Conservation (phyloP, 2,329 filamentous ascomycete genomes). For the Botrytis fragariae region DNA sequence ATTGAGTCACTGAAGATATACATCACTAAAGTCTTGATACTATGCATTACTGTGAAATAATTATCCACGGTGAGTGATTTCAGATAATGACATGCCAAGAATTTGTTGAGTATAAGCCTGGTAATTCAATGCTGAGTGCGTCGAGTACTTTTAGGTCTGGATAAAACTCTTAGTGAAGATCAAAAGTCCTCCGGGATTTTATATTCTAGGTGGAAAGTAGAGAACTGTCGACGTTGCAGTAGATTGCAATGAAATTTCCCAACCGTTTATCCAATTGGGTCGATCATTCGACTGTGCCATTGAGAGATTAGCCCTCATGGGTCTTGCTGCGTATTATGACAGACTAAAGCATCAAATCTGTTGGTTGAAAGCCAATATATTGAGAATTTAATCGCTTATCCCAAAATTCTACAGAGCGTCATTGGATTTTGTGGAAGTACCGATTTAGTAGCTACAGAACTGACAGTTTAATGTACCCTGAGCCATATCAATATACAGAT, state of each 20-base stretch:
- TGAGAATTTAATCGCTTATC: not conserved
- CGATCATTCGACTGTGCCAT: not conserved
- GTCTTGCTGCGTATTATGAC: conserved; percentile 14
- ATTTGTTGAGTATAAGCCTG: conserved; percentile 22
- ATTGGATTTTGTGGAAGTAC: conserved; percentile 4
- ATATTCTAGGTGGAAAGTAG: not conserved
- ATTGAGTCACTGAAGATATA: conserved; percentile 24
- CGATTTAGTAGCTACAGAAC: conserved; percentile 12
- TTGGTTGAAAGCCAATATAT: not conserved
- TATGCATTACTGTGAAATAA: not conserved
- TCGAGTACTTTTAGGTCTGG: conserved; percentile 13
- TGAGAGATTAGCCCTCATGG: not conserved
- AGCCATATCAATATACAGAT: conserved; percentile 12
- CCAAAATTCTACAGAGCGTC: conserved; percentile 12
- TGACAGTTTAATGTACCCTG: conserved; percentile 13
- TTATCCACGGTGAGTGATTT: not conserved
- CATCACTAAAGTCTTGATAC: conserved; percentile 11
- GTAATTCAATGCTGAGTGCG: conserved; percentile 22
- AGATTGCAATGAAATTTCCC: not conserved
- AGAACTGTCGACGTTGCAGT: conserved; percentile 11
- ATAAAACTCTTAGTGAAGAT: conserved; percentile 11
- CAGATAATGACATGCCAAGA: not conserved
- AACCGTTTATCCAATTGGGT: conserved; percentile 10
- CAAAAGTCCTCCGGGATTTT: conserved; percentile 6
- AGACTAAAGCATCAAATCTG: conserved; percentile 20